A percentile compares a stretch with the other conserved stretches of the same genome.
Evolutionary conservation across 768 basidiomycete species (phyloP).

Genomic region (Dioszegia hungarica): DNA sequence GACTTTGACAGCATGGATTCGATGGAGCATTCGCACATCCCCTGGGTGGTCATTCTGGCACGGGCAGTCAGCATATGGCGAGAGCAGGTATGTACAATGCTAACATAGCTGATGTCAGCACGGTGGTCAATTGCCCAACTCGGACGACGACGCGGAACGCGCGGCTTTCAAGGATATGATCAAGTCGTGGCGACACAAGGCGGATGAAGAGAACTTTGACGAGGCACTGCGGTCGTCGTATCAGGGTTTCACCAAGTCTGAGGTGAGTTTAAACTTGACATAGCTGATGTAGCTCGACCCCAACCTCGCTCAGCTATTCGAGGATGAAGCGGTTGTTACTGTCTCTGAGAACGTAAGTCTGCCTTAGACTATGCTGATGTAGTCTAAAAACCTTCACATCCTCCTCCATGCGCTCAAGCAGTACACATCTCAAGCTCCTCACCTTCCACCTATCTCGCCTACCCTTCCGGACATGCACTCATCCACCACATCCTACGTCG

Average conservation of each 20-base stretch:
- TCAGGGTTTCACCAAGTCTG: slow-evolving; percentile 64
- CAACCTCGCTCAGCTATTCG: slow-evolving; percentile 54
- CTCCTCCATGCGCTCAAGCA: slow-evolving; percentile 68
- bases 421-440: slow-evolving; percentile 56
- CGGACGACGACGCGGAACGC: slow-evolving; percentile 56
- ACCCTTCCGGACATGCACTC: slow-evolving; percentile 95
- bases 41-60: slow-evolving; percentile 83
- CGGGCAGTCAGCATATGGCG: slow-evolving; percentile 80
- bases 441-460: slow-evolving; percentile 74
- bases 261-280: slow-evolving; percentile 41
- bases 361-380: not conserved
- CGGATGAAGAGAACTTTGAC: slow-evolving; percentile 95
- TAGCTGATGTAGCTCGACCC: slow-evolving; percentile 1
- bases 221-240: slow-evolving; percentile 87
- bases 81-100: slow-evolving; percentile 55
- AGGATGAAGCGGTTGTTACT: slow-evolving; percentile 57
- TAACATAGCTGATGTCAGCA: slow-evolving; percentile 55
- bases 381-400: slow-evolving; percentile 69
- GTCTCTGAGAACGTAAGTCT: slow-evolving; percentile 50
- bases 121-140: slow-evolving; percentile 58
- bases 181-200: slow-evolving; percentile 62
- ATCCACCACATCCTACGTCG: slow-evolving; percentile 73
- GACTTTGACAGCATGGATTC: slow-evolving; percentile 76
- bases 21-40: slow-evolving; percentile 83
- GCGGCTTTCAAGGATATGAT: slow-evolving; percentile 70